Conservation (phyloP, 2,329 filamentous ascomycete species). For the Exophiala calicioides region DNA sequence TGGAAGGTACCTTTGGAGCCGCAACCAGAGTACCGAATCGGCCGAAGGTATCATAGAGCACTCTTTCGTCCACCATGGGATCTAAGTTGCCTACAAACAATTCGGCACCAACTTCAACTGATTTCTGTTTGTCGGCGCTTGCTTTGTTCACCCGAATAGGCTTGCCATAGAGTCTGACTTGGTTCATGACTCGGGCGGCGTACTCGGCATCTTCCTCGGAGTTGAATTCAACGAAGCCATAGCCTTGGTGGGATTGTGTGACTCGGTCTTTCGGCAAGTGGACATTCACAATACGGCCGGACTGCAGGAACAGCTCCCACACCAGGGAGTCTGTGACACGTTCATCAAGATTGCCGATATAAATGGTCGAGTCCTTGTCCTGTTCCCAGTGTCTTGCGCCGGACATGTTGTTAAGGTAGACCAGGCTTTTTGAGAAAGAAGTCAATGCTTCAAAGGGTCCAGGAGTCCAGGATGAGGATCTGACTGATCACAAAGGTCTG, state of each 20-base stretch:
- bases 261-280: conserved; percentile 98
- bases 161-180: conserved; percentile 88
- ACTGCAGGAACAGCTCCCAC: conserved; percentile 98
- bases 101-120: conserved; percentile 91
- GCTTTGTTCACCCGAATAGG: conserved; percentile 95
- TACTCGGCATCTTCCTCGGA: conserved; percentile 96
- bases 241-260: conserved; percentile 93
- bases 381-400: conserved; percentile 87
- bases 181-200: conserved; percentile 94
- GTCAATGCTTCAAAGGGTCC: neutral
- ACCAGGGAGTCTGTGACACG: conserved; percentile 86
- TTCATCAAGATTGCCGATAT: conserved; percentile 98
- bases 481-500: too few species aligned
- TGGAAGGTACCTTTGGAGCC: conserved; percentile 71
- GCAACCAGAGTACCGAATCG: conserved; percentile 84
- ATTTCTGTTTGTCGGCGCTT: conserved; percentile 89
- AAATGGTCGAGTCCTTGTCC: conserved; percentile 97
- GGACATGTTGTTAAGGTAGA: conserved; percentile 52
- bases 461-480: too few species aligned
- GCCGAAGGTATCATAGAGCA: conserved; percentile 91
- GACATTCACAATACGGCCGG: conserved; percentile 95
- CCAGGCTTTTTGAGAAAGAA: neutral
- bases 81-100: conserved; percentile 96
- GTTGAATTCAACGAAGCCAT: conserved; percentile 98
- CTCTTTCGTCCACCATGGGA: conserved; percentile 90